These are phyloP conservation scores for Backusella luteola DNA, from an alignment of 192 early-diverging fungal genomes.

Conservation along the genomic window DNA sequence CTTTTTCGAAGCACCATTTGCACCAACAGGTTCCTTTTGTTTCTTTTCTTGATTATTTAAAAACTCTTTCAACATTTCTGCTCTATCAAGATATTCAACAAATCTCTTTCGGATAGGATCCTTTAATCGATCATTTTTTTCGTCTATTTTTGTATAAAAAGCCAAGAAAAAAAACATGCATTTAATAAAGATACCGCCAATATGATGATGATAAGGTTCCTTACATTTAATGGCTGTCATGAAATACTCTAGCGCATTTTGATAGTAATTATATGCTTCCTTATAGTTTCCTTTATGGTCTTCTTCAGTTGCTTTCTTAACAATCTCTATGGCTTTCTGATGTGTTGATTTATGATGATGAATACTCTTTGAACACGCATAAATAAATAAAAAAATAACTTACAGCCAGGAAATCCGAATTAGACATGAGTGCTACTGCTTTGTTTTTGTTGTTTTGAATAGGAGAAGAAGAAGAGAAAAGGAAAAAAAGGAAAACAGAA, in stretches of 20 bases:
- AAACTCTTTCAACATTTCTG: conserved; percentile 92
- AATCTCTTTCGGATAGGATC: conserved; percentile 85
- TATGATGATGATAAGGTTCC: background rate
- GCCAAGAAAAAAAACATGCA: background rate
- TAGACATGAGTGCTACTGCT: conserved; percentile 9
- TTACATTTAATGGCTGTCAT: conserved; percentile 93
- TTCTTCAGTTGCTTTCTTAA: conserved; percentile 90
- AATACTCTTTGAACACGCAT: background rate
- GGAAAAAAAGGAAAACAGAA: background rate
- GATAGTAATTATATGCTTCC: conserved; percentile 88
- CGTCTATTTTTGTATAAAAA: conserved; percentile 54
- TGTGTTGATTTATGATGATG: background rate
- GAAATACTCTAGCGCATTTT: conserved; percentile 91
- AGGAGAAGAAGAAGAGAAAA: background rate
- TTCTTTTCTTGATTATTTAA: conserved; percentile 71
- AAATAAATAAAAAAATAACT: background rate
- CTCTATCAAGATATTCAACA: conserved; percentile 90
- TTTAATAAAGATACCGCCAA: too few relatives aligned
- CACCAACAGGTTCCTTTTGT: conserved; percentile 59
- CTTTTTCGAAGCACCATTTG: conserved; percentile 45
- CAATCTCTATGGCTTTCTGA: conserved; percentile 89
- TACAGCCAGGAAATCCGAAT: conserved; percentile 24
- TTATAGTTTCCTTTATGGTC: conserved; percentile 88
- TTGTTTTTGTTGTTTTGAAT: background rate
- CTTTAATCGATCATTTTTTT: conserved; percentile 90